Evolutionary conservation across 805 yeast genomes (phyloP), one percentile per base, ranked within the genome.

Genomic region (Nakazawaea holstii): DNA sequence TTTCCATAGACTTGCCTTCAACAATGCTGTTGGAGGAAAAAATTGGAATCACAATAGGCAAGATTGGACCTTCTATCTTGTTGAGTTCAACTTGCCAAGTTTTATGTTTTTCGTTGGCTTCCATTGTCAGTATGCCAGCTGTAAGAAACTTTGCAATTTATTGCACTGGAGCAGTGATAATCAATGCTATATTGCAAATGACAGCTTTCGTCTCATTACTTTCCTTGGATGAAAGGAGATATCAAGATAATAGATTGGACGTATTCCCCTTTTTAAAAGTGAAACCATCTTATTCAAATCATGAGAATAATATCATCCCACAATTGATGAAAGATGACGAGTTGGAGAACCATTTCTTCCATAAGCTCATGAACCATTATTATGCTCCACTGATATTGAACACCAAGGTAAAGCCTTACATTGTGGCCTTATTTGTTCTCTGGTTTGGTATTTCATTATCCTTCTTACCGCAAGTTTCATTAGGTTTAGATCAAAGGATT

Each of bases 111-210:
- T 64, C 80, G 7, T 67, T 92, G 37, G 96, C 96, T 0, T 72
- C 95, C 0, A 64, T 72, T 4, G 97, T 94, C 6, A 75, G 83
- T 10, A 94, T 94, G 97, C 98, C 98, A 1, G 98, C 98, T 0
- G 98, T 92, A 15, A 76, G 84, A 53, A 94, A 91, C 63, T 92
- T 92, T 71, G 97, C 99, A 0, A 65, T 86, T 11, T 94, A 88
- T 59, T 87, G 96, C 6, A 91, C 96, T 0, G 85, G 89, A 14
- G 92, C 98, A 0, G 83, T 92, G 2, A 58, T 85, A 6, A 68
- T 87, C 55, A 91, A 92, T 60, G 82, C 92, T 1, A 38, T 80
- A 0, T 68, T 92, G 29, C 98, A 92, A 59, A 65, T 90, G 62
- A 88, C 97, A 0, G 79, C 84, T 30, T 91, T 92, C 62, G 75